phyloP scores from a whole-genome alignment of 768 basidiomycete species.

The Imleria badia region DNA sequence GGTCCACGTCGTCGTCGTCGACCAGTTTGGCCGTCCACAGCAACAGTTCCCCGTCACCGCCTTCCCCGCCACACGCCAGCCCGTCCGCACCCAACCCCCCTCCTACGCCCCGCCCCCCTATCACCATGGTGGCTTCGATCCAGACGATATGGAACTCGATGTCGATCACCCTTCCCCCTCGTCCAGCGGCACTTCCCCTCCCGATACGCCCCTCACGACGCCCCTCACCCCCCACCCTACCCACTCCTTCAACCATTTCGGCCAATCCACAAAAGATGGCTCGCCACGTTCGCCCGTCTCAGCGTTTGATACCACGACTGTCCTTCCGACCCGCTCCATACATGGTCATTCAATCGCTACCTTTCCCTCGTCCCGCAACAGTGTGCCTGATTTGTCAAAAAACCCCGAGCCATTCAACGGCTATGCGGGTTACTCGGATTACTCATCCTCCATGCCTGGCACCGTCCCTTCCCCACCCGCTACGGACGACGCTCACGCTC shows the following conservation, averaged over 20 bases:
- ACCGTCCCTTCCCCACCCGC: slow-evolving; percentile 40
- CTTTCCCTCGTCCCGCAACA: slow-evolving; percentile 31
- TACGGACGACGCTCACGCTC: slow-evolving; percentile 28
- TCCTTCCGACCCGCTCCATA: slow-evolving; percentile 47
- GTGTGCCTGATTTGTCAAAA: slow-evolving; percentile 30
- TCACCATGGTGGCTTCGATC: slow-evolving; percentile 52
- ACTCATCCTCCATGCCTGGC: slow-evolving; percentile 61
- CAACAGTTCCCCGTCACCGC: slow-evolving; percentile 23
- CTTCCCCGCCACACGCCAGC: slow-evolving; percentile 36
- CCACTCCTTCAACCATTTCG: slow-evolving; percentile 32
- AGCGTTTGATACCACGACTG: slow-evolving; percentile 53
- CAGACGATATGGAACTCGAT: slow-evolving; percentile 83
- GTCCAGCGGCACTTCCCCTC: slow-evolving; percentile 38
- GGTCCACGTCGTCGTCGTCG: slow-evolving; percentile 76
- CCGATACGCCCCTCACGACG: slow-evolving; percentile 45
- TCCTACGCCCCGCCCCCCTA: slow-evolving; percentile 32
- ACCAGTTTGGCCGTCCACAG: slow-evolving; percentile 40
- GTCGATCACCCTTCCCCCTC: slow-evolving; percentile 57
- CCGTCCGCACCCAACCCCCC: slow-evolving; percentile 33
- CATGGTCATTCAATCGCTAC: slow-evolving; percentile 38
- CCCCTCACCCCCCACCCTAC: slow-evolving; percentile 38
- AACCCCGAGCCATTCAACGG: slow-evolving; percentile 61
- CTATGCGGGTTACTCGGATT: slow-evolving; percentile 68
- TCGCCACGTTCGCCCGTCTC: slow-evolving; percentile 39
- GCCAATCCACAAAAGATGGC: slow-evolving; percentile 27